phyloP scores from a whole-genome alignment of 202 grass and related monocot species.

The Hordeum pubiflorum region DNA sequence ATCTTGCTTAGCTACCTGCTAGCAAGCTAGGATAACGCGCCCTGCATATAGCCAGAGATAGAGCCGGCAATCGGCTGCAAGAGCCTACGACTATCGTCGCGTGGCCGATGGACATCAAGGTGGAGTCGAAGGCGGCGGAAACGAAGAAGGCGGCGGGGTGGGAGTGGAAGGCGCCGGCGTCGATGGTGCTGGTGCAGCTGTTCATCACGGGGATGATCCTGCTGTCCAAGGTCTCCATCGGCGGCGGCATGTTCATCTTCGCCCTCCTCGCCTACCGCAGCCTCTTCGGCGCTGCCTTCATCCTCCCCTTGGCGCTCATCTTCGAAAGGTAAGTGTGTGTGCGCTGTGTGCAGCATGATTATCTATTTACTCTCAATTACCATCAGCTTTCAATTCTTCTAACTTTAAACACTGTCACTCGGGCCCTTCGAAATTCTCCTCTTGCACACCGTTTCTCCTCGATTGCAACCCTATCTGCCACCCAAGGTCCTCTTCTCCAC shows the following conservation, averaged over 20 bases:
- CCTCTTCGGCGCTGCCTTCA: background rate
- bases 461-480: too few relatives aligned
- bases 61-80: too few relatives aligned
- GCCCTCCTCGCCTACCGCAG: conserved; percentile 46
- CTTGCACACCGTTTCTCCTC: too few relatives aligned
- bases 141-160: background rate
- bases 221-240: background rate
- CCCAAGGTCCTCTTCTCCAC: too few relatives aligned
- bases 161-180: conserved; percentile 23
- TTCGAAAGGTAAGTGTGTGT: conserved; percentile 24
- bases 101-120: background rate
- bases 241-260: conserved; percentile 37
- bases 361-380: background rate
- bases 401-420: too few relatives aligned
- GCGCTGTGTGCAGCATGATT: too few relatives aligned
- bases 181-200: background rate
- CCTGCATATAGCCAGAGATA: too few relatives aligned
- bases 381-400: background rate
- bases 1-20: too few relatives aligned
- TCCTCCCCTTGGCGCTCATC: conserved; percentile 35
- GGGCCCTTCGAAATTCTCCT: too few relatives aligned
- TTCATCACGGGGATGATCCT: background rate
- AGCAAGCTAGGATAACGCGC: too few relatives aligned
- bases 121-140: background rate
- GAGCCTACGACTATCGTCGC: background rate